These are phyloP conservation scores for Populus hybrid DNA, from an alignment of 441 rosid genomes.

Conservation along the genomic window DNA sequence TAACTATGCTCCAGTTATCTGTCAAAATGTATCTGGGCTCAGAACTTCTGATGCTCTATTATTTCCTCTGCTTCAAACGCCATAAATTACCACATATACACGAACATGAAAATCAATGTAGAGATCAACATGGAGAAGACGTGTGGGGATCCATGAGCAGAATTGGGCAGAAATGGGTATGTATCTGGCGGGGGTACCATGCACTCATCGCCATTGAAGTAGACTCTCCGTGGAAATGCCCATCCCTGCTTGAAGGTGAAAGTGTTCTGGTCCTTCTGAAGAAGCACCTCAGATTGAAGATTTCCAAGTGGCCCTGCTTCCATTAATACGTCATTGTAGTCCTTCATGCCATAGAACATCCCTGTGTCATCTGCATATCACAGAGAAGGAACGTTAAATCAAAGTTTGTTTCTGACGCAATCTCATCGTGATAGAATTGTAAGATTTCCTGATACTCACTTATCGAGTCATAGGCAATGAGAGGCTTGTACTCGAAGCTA, in stretches of 20 bases:
- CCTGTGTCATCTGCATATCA: conserved; percentile 57
- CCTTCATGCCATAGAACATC: conserved; percentile 60
- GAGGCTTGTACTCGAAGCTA: conserved; percentile 75
- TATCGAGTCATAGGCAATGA: conserved; percentile 64
- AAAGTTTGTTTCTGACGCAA: background rate
- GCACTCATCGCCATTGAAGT: conserved; percentile 67
- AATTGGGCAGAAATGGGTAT: conserved; percentile 74
- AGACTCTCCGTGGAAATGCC: conserved; percentile 56
- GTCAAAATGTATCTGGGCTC: background rate
- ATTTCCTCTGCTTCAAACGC: background rate
- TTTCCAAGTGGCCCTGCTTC: conserved; percentile 62
- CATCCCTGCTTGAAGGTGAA: conserved; percentile 61
- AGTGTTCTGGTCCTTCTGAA: conserved; percentile 45
- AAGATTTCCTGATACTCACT: conserved; percentile 38
- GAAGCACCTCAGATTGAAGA: conserved; percentile 55
- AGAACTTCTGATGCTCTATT: background rate
- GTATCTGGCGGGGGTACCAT: conserved; percentile 73
- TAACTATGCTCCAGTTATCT: background rate
- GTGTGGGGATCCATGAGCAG: conserved; percentile 27
- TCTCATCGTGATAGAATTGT: background rate
- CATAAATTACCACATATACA: conserved; percentile 27
- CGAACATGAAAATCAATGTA: conserved; percentile 28
- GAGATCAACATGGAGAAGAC: conserved; percentile 30
- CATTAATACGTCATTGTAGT: conserved; percentile 56
- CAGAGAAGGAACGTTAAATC: background rate